Conservation (phyloP, 2,329 filamentous ascomycete species). For the Fulvia fulva region DNA sequence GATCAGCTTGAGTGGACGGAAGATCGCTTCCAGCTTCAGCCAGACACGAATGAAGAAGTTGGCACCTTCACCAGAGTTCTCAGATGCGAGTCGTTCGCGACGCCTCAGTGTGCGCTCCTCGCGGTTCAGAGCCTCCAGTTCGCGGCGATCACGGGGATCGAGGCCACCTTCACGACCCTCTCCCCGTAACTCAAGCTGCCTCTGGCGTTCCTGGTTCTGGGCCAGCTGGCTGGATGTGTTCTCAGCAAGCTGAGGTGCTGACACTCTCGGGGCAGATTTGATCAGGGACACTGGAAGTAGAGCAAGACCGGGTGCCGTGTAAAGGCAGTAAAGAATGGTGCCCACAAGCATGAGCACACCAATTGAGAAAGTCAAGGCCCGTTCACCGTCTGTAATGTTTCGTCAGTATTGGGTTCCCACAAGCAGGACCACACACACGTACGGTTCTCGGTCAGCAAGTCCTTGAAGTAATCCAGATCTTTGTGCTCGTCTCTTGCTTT, state of each 20-base stretch:
- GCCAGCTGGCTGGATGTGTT: slow-evolving; percentile 77
- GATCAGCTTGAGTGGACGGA: slow-evolving; percentile 84
- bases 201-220: slow-evolving; percentile 83
- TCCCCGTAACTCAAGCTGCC: slow-evolving; percentile 83
- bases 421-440: slow-evolving; percentile 30
- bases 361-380: slow-evolving; percentile 82
- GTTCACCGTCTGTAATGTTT: slow-evolving; percentile 66
- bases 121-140: slow-evolving; percentile 79
- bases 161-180: slow-evolving; percentile 70
- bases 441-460: slow-evolving; percentile 76
- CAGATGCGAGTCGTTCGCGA: slow-evolving; percentile 79
- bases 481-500: slow-evolving; percentile 60
- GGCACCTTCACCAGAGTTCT: slow-evolving; percentile 72
- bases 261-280: slow-evolving; percentile 83
- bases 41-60: slow-evolving; percentile 70
- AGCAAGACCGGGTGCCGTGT: slow-evolving; percentile 84
- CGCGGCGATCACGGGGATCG: slow-evolving; percentile 78
- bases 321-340: slow-evolving; percentile 78
- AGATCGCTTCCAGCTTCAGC: slow-evolving; percentile 75
- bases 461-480: slow-evolving; percentile 89
- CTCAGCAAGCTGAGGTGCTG: slow-evolving; percentile 71
- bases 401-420: slow-evolving; percentile 1
- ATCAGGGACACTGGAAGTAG: slow-evolving; percentile 86
- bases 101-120: slow-evolving; percentile 91
- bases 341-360: slow-evolving; percentile 86